A percentile compares a stretch with the other conserved stretches of the same genome.
Evolutionary conservation across 2,329 filamentous ascomycete species (phyloP).

Genomic region (Talaromyces sp.): DNA sequence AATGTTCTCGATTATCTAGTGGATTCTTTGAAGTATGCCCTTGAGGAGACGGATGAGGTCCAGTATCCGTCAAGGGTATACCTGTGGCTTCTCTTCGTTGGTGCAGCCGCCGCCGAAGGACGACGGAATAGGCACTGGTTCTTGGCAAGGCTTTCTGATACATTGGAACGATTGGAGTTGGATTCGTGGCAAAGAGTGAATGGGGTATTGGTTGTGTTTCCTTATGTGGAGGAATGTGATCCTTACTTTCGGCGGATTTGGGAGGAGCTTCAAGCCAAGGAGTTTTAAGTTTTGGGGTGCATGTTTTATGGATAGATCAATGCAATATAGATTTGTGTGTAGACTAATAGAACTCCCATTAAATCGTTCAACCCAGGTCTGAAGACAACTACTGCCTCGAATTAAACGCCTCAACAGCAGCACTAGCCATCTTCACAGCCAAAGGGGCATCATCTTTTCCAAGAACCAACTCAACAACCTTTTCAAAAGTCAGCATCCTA

Average conservation of each 20-base stretch:
- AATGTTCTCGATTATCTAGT: constrained; percentile 9
- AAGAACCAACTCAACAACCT: constrained; percentile 14
- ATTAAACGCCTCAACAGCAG: constrained; percentile 12
- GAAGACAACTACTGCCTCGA: neutral
- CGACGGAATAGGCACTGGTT: neutral
- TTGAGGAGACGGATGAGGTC: constrained; percentile 1
- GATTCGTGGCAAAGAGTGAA: neutral
- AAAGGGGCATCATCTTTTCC: constrained; percentile 7
- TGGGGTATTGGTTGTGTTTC: neutral
- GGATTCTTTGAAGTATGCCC: neutral
- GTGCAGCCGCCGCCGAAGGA: constrained; percentile 2
- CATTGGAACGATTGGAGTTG: neutral
- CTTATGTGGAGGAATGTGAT: constrained; percentile 12
- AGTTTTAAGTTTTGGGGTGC: neutral
- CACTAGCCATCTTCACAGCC: constrained; percentile 8
- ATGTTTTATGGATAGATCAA: neutral
- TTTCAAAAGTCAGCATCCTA: neutral
- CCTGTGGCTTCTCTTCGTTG: constrained; percentile 11
- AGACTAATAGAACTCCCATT: neutral
- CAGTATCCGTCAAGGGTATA: neutral
- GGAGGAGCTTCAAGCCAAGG: neutral
- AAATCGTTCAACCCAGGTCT: neutral
- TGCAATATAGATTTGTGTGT: neutral
- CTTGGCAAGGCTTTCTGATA: neutral
- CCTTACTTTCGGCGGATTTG: neutral